Evolutionary conservation across 257 asterid species (phyloP), one percentile per base, ranked within the genome.

Genomic region (Coffea canephora): DNA sequence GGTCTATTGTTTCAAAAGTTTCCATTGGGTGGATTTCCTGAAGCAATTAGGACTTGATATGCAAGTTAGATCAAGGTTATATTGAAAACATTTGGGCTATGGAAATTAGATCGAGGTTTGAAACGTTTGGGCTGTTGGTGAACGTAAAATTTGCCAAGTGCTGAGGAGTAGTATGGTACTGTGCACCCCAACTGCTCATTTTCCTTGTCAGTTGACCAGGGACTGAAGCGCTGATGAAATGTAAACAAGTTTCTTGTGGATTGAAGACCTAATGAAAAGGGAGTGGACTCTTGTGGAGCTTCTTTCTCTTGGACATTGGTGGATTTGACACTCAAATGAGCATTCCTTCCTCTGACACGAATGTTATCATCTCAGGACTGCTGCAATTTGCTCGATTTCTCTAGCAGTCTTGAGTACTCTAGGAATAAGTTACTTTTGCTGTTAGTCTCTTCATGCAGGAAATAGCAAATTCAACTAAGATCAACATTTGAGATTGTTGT

Each of bases 401-500:
- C 10, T 55, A 8, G 1, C 10, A 27, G 75, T 0, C 3, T 16
- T 31, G 57, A 36, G 48, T 49, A 23, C 74, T 68, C n/a, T 54
- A 36, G 21, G 0, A 11, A 11, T 71, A 71, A 71, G 61, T 8
- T 71, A 45, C 39, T 71, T 21, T 23, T 45, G 61, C 41, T n/a
- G 5, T 48, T 5, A 39, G n/a, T 69, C 65, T 77, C 27, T 36
- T 50, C 73, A 25, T 66, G 18, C 55, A 23, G 8, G 6, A 21
- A 13, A 6, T 36, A 21, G 69, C 39, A n/a, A 11, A 67, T 25
- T 50, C 45, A 46, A 31, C 34, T 72, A 48, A 67, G n/a, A 72
- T 73, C 73, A 6, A 72, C 61, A 62, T 73, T 23, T 80, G 57
- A 23, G 39, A 23, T 68, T 25, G 64, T 65, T 25, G 69, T 45